A percentile compares a stretch with the other conserved stretches of the same genome.
Evolutionary conservation across 495 filamentous ascomycete species (phyloP).

Genomic region (Penicillium malachiteum): DNA sequence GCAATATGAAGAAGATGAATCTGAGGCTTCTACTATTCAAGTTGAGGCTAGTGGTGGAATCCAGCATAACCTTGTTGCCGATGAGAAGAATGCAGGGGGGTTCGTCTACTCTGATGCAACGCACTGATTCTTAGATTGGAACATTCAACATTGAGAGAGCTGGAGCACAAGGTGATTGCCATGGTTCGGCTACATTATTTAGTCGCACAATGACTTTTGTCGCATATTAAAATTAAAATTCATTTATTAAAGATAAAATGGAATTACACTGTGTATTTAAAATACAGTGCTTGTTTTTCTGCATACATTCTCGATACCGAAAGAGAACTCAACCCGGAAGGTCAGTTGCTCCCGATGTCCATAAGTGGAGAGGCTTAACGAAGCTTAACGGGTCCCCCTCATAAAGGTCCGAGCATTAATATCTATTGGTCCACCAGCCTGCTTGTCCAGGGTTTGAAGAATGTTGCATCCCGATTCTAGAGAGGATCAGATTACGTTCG

Average conservation of each 20-base stretch:
- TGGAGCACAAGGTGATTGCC: background rate
- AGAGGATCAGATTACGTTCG: background rate
- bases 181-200: background rate
- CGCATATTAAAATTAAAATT: background rate
- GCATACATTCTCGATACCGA: no score
- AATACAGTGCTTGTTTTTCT: no score
- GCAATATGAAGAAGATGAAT: background rate
- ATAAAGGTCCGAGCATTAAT: background rate
- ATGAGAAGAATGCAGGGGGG: background rate
- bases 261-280: no score
- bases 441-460: background rate
- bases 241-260: background rate
- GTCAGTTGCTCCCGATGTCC: background rate
- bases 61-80: background rate
- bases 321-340: no score
- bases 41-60: constrained; percentile 8
- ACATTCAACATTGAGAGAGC: background rate
- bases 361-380: constrained; percentile 13
- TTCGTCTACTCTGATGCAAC: background rate
- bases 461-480: background rate
- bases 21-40: background rate
- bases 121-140: background rate
- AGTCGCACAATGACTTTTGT: no score
- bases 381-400: constrained; percentile 11
- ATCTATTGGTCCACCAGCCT: background rate